Percentiles rank a stretch among this genome's conserved stretches.
Conservation (phyloP, 176 grass and related monocot genomes). For the Bolboschoenus planiculmis region DNA sequence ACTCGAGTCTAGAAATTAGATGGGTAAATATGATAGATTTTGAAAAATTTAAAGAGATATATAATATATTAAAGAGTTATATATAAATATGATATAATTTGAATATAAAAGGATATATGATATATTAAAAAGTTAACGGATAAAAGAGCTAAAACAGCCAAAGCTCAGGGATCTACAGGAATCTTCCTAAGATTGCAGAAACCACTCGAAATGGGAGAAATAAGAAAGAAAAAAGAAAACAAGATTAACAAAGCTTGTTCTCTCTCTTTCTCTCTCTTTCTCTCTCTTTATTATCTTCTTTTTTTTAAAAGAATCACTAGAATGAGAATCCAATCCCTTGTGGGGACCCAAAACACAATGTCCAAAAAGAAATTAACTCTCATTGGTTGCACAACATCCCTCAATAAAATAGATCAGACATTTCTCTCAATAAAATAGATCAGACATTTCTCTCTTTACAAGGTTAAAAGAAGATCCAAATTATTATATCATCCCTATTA, state of each 20-base stretch:
- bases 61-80: too few relatives aligned
- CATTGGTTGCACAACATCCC: background rate
- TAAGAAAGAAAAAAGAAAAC: background rate
- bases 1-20: too few relatives aligned
- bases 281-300: constrained; percentile 3
- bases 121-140: too few relatives aligned
- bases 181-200: constrained; percentile 19
- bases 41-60: too few relatives aligned
- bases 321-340: constrained; percentile 9
- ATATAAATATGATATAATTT: too few relatives aligned
- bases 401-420: constrained; percentile 12
- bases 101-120: too few relatives aligned
- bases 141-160: constrained; percentile 3
- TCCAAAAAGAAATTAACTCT: background rate
- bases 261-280: background rate
- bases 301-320: background rate
- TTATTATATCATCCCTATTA: background rate
- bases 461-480: background rate
- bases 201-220: background rate
- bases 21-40: too few relatives aligned
- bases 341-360: background rate
- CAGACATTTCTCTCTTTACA: constrained; percentile 15
- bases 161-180: constrained; percentile 22
- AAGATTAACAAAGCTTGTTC: background rate
- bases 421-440: constrained; percentile 12